phyloP scores from a whole-genome alignment of 805 yeast genomes.

The Wickerhamomyces sydowiorum region DNA sequence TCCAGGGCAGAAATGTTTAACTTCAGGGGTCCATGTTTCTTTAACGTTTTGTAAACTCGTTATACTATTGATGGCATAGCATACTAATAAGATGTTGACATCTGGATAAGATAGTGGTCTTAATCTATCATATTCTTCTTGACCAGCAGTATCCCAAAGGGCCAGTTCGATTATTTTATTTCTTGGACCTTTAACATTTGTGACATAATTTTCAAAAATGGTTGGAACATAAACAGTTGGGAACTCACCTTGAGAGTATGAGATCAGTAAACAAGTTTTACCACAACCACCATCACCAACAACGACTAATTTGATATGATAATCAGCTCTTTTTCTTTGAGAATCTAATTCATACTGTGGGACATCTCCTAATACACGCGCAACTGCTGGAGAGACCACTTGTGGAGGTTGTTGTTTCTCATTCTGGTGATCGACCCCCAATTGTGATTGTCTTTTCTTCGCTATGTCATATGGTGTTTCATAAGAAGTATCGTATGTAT shows the following conservation, averaged over 20 bases:
- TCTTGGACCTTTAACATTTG: conserved; percentile 44
- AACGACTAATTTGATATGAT: conserved; percentile 57
- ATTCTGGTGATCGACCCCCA: conserved; percentile 1
- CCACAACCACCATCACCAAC: conserved; percentile 93
- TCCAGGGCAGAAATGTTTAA: conserved; percentile 74
- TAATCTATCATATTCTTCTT: conserved; percentile 77
- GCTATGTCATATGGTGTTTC: conserved; percentile 26
- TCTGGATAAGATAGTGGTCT: conserved; percentile 79
- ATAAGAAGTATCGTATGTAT: conserved; percentile 11
- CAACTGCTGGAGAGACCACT: conserved; percentile 1
- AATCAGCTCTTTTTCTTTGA: conserved; percentile 25
- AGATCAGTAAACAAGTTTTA: conserved; percentile 66
- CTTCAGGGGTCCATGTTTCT: conserved; percentile 88
- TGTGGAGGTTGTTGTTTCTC: background rate
- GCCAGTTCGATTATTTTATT: conserved; percentile 59
- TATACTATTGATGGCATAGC: conserved; percentile 63
- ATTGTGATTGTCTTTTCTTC: conserved; percentile 13
- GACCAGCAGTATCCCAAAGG: conserved; percentile 89
- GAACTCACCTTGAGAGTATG: conserved; percentile 64
- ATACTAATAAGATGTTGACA: conserved; percentile 66
- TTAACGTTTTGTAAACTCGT: conserved; percentile 65
- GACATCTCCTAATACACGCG: conserved; percentile 13
- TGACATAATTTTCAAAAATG: conserved; percentile 72
- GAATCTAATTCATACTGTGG: conserved; percentile 23
- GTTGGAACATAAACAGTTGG: conserved; percentile 78